A percentile compares a stretch with the other conserved stretches of the same genome.
Evolutionary conservation across 2,329 filamentous ascomycete genomes (phyloP).

Genomic region (Ophiostoma triangulosporum): DNA sequence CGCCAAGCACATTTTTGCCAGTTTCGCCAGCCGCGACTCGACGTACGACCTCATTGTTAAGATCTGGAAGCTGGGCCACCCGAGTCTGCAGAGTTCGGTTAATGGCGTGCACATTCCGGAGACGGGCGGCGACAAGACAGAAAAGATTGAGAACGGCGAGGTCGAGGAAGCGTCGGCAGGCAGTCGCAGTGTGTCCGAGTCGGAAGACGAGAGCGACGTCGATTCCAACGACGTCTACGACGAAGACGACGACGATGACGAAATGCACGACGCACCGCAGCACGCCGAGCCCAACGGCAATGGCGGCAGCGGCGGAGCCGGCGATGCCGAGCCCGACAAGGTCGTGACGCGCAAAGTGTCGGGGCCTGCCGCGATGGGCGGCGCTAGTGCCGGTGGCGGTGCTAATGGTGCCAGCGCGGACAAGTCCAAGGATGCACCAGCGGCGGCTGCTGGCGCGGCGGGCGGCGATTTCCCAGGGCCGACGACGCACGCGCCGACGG

Average conservation of each 20-base stretch:
- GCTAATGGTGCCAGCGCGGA: constrained; percentile 29
- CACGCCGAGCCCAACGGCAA: constrained; percentile 22
- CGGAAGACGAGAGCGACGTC: constrained; percentile 51
- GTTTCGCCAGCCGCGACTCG: constrained; percentile 83
- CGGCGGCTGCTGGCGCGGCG: not conserved
- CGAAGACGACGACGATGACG: constrained; percentile 63
- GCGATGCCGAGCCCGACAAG: constrained; percentile 40
- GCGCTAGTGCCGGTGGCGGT: not conserved
- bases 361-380: constrained; percentile 24
- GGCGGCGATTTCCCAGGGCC: constrained; percentile 66
- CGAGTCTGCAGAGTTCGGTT: constrained; percentile 76
- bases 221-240: constrained; percentile 70
- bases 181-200: constrained; percentile 40
- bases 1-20: constrained; percentile 90
- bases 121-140: constrained; percentile 78
- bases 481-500: constrained; percentile 66
- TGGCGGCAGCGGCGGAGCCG: constrained; percentile 22
- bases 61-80: constrained; percentile 96
- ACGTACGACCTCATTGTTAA: constrained; percentile 96
- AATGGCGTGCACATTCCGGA: constrained; percentile 78
- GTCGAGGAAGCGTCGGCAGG: constrained; percentile 31
- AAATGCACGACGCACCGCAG: constrained; percentile 27
- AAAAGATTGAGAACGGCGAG: constrained; percentile 57
- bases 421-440: constrained; percentile 32
- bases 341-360: constrained; percentile 60